Conservation (phyloP, 2,329 filamentous ascomycete species). For the Beauveria asiatica region DNA sequence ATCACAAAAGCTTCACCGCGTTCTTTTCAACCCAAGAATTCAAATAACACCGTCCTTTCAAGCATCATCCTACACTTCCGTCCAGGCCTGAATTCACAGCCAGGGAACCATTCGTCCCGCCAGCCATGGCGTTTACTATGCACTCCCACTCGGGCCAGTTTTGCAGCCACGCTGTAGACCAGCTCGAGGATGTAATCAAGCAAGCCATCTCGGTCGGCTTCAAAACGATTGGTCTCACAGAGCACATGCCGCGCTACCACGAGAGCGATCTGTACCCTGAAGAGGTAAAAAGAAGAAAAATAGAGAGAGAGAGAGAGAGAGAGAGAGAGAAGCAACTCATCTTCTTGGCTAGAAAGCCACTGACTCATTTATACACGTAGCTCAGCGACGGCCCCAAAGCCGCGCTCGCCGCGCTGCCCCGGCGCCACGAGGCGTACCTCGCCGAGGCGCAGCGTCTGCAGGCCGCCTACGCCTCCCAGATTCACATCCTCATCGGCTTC, state of each 20-base stretch:
- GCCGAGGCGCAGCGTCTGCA: constrained; percentile 67
- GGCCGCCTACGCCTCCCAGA: constrained; percentile 56
- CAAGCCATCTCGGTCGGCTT: constrained; percentile 72
- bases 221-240: constrained; percentile 77
- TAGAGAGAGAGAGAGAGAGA: too few relatives aligned
- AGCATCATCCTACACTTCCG: too few relatives aligned
- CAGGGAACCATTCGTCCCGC: too few relatives aligned
- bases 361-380: constrained; percentile 21
- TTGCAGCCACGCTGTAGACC: constrained; percentile 82
- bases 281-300: constrained; percentile 47
- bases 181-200: constrained; percentile 74
- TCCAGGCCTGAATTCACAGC: too few relatives aligned
- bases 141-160: constrained; percentile 98
- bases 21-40: too few relatives aligned
- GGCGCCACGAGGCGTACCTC: constrained; percentile 64
- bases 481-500: constrained; percentile 80
- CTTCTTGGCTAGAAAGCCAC: background rate
- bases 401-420: constrained; percentile 38
- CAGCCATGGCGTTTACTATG: constrained; percentile 85
- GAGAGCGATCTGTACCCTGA: constrained; percentile 81
- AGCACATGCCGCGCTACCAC: constrained; percentile 83
- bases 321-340: background rate
- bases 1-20: background rate
- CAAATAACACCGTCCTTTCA: background rate
- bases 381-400: constrained; percentile 37